Percentiles rank a stretch among this genome's conserved stretches.
These are phyloP conservation scores for Rhododendron williamsianum DNA, from an alignment of 148 eudicot genomes.

Conservation along the genomic window DNA sequence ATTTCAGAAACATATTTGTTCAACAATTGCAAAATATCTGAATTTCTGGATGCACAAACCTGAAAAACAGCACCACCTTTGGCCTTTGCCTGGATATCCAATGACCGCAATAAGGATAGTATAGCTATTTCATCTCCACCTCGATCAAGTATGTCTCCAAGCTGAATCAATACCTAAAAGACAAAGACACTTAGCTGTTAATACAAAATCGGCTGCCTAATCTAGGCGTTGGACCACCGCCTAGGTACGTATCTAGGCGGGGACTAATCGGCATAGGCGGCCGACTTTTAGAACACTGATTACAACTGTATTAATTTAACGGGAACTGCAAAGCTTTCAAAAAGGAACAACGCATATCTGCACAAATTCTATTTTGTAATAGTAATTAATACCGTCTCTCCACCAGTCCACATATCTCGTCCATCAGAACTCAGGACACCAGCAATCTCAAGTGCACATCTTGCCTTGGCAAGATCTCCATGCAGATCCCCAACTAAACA, in stretches of 20 bases:
- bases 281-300: too few species aligned
- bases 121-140: constrained; percentile 98
- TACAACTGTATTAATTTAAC: neutral
- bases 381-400: constrained; percentile 51
- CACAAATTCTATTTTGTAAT: neutral
- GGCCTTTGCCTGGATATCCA: constrained; percentile 80
- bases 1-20: neutral
- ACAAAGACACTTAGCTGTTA: neutral
- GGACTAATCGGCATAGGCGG: too few species aligned
- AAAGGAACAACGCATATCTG: neutral
- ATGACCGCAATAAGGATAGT: constrained; percentile 68
- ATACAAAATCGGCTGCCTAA: neutral
- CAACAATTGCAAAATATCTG: neutral
- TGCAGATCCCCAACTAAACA: constrained; percentile 86
- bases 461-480: constrained; percentile 88
- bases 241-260: too few species aligned
- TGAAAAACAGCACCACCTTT: constrained; percentile 94
- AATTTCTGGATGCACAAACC: constrained; percentile 29
- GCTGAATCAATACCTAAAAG: constrained; percentile 79
- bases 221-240: too few species aligned
- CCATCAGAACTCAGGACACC: constrained; percentile 87
- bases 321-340: neutral
- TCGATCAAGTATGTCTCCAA: constrained; percentile 92
- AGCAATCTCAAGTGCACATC: constrained; percentile 83
- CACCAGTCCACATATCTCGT: constrained; percentile 75